A percentile compares a stretch with the other conserved stretches of the same genome.
These are phyloP conservation scores for Rhodosporidiobolus sp. DNA, from an alignment of 768 basidiomycete genomes.

Conservation along the genomic window DNA sequence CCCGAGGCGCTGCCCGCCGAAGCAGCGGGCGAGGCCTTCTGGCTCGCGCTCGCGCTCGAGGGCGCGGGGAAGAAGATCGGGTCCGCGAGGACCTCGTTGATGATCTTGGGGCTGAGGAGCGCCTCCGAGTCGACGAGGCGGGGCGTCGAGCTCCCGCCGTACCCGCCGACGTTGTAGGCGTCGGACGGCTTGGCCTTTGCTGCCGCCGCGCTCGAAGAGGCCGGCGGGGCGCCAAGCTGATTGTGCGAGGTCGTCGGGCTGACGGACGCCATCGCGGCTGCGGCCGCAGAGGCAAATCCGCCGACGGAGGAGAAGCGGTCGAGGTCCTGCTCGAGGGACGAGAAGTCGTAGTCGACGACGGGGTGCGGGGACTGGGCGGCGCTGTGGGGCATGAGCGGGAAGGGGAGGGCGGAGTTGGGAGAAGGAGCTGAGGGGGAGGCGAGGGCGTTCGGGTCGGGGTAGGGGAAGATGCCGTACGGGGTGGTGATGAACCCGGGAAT, in stretches of 20 bases:
- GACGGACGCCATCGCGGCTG: slow-evolving; percentile 38
- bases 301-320: slow-evolving; percentile 34
- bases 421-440: neutral
- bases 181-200: neutral
- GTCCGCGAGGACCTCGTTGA: slow-evolving; percentile 30
- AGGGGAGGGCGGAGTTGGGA: neutral
- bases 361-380: neutral
- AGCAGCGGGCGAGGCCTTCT: neutral
- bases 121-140: neutral
- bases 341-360: slow-evolving; percentile 35
- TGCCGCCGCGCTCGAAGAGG: no score
- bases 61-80: slow-evolving; percentile 14
- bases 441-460: neutral
- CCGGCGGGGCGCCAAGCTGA: neutral
- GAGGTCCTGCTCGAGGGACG: slow-evolving; percentile 39
- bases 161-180: slow-evolving; percentile 26
- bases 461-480: neutral
- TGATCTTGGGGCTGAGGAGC: slow-evolving; percentile 27
- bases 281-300: slow-evolving; percentile 37
- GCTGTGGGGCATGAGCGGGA: neutral
- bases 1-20: neutral
- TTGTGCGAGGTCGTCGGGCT: neutral
- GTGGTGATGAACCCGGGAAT: neutral
- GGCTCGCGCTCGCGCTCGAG: neutral
- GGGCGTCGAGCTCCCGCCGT: slow-evolving; percentile 24